These are phyloP conservation scores for Ustilago esculenta DNA, from an alignment of 1,284 basidiomycete genomes.

Conservation along the genomic window DNA sequence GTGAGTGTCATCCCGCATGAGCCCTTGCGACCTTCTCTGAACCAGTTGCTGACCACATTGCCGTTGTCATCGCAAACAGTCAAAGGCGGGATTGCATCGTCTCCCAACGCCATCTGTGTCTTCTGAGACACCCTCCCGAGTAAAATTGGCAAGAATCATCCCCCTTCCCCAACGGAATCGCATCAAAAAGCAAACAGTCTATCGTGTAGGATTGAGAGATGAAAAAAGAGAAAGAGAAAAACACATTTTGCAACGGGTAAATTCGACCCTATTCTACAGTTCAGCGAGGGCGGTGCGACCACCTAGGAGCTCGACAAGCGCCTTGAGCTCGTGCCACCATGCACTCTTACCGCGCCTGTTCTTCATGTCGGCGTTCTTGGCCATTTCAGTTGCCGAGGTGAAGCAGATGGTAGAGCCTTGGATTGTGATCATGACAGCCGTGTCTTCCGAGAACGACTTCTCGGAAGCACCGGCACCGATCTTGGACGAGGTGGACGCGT, in stretches of 20 bases:
- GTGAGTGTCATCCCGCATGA: conserved; percentile 9
- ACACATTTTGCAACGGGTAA: background rate
- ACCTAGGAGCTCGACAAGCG: conserved; percentile 56
- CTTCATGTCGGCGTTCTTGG: conserved; percentile 86
- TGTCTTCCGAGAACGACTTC: conserved; percentile 69
- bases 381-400: conserved; percentile 85
- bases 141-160: no score
- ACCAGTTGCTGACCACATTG: no score
- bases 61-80: conserved; percentile 13
- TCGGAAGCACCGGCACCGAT: conserved; percentile 63
- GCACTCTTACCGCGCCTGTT: conserved; percentile 80
- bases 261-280: conserved; percentile 8
- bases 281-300: conserved; percentile 48
- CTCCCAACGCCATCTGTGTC: conserved; percentile 45
- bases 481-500: conserved; percentile 48
- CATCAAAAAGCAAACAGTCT: no score
- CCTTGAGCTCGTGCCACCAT: conserved; percentile 77
- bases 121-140: no score
- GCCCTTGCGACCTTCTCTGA: no score
- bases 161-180: background rate
- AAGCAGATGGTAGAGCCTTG: conserved; percentile 81
- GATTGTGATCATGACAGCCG: conserved; percentile 90
- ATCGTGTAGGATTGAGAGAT: no score
- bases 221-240: no score
- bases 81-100: conserved; percentile 43